These are phyloP conservation scores for Chalciporus chontae DNA, from an alignment of 768 basidiomycete genomes.

Conservation along the genomic window DNA sequence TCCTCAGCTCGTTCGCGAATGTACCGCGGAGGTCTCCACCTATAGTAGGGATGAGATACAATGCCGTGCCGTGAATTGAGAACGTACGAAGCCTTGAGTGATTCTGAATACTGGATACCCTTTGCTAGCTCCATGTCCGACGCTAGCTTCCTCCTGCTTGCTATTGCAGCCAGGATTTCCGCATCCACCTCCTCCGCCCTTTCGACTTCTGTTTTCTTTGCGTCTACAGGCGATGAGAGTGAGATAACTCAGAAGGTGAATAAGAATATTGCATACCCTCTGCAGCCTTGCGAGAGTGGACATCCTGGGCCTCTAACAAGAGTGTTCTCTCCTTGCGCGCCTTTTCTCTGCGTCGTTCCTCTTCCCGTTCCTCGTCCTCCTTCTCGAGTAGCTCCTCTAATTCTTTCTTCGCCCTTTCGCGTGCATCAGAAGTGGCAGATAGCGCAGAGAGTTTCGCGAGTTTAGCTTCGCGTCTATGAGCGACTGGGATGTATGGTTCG, in stretches of 20 bases:
- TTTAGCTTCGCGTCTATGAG: conserved; percentile 78
- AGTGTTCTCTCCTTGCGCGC: conserved; percentile 83
- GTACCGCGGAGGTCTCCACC: conserved; percentile 87
- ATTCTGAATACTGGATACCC: conserved; percentile 87
- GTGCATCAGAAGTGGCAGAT: conserved; percentile 49
- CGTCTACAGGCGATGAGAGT: conserved; percentile 44
- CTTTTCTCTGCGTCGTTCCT: conserved; percentile 70
- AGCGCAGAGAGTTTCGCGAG: conserved; percentile 70
- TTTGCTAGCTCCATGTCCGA: conserved; percentile 92
- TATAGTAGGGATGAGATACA: conserved; percentile 29
- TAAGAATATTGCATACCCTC: conserved; percentile 53
- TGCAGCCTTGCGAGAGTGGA: conserved; percentile 75
- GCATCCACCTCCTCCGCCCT: conserved; percentile 86
- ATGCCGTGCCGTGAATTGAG: background rate
- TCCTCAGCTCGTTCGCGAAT: conserved; percentile 68
- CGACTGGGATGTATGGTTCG: conserved; percentile 84
- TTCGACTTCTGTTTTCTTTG: conserved; percentile 84
- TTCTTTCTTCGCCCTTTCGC: conserved; percentile 42
- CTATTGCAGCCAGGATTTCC: conserved; percentile 88
- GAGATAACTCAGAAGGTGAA: conserved; percentile 15
- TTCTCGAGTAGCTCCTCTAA: conserved; percentile 59
- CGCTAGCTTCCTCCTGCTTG: conserved; percentile 84
- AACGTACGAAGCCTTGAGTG: conserved; percentile 74
- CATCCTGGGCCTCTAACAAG: conserved; percentile 92
- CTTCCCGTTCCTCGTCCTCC: conserved; percentile 75